phyloP scores from a whole-genome alignment of 345 rosid genomes.

The Hibiscus syriacus region DNA sequence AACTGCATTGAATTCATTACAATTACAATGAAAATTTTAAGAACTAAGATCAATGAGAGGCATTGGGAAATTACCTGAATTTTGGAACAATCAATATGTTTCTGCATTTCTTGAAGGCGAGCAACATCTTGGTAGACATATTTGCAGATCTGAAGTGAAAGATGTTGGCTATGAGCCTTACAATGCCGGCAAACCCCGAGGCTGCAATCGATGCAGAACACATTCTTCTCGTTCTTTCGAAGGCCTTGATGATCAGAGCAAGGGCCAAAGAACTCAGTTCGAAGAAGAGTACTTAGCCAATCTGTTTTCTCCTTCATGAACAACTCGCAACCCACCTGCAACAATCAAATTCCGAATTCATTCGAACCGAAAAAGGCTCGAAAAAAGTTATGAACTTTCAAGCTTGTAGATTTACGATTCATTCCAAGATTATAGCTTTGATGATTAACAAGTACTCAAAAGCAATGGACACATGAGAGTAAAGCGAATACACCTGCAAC shows the following conservation, averaged over 20 bases:
- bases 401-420: not conserved
- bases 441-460: not conserved
- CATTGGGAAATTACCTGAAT: slow-evolving; percentile 60
- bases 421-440: not conserved
- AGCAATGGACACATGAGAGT: no score
- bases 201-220: slow-evolving; percentile 75
- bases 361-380: not conserved
- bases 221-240: slow-evolving; percentile 64
- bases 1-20: not conserved
- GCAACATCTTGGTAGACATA: slow-evolving; percentile 85
- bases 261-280: slow-evolving; percentile 46
- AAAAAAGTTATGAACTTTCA: not conserved
- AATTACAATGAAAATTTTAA: not conserved
- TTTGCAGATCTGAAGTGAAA: slow-evolving; percentile 83
- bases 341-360: not conserved
- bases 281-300: slow-evolving; percentile 43
- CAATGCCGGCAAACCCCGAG: slow-evolving; percentile 63
- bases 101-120: slow-evolving; percentile 70
- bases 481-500: not conserved
- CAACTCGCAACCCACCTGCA: not conserved
- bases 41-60: not conserved
- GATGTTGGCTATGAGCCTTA: slow-evolving; percentile 42
- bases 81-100: slow-evolving; percentile 67
- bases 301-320: slow-evolving; percentile 4
- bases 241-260: slow-evolving; percentile 47